A percentile compares a stretch with the other conserved stretches of the same genome.
Evolutionary conservation across 2,329 filamentous ascomycete genomes (phyloP).

Genomic region (Claviceps maximensis): DNA sequence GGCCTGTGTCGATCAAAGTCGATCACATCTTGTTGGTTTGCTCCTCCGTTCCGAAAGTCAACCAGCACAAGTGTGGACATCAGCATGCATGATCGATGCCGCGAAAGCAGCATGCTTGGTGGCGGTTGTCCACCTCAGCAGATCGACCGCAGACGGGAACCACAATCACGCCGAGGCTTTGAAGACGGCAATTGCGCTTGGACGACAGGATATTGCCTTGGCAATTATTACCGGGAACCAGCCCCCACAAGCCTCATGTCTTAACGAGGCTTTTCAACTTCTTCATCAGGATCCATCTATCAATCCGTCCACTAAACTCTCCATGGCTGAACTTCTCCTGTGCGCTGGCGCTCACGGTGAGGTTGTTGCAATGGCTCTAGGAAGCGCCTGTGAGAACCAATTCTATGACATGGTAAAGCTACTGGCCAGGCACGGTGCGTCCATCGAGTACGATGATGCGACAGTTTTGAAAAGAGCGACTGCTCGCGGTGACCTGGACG

Average conservation of each 20-base stretch:
- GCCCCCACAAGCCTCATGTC: constrained; percentile 33
- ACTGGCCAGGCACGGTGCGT: constrained; percentile 39
- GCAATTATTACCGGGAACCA: constrained; percentile 39
- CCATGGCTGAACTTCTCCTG: constrained; percentile 41
- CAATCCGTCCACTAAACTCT: constrained; percentile 34
- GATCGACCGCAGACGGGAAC: constrained; percentile 39
- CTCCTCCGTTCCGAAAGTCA: constrained; percentile 36
- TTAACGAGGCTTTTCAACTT: constrained; percentile 37
- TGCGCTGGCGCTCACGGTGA: constrained; percentile 45
- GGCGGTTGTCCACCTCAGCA: constrained; percentile 37
- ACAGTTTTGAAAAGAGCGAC: constrained; percentile 36
- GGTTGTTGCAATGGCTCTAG: constrained; percentile 31
- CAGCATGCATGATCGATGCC: constrained; percentile 39
- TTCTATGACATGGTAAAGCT: constrained; percentile 42
- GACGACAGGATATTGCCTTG: constrained; percentile 39
- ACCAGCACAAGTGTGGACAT: constrained; percentile 29
- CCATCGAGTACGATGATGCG: constrained; percentile 40
- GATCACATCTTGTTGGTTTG: constrained; percentile 32
- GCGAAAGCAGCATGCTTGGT: constrained; percentile 34
- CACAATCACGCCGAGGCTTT: constrained; percentile 39
- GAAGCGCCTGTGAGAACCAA: constrained; percentile 33
- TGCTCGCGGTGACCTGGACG: constrained; percentile 26
- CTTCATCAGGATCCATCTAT: constrained; percentile 33
- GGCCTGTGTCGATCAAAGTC: constrained; percentile 31
- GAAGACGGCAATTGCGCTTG: constrained; percentile 32